A percentile compares a stretch with the other conserved stretches of the same genome.
Conservation (phyloP, 2,329 filamentous ascomycete species). For the Dryadomyces quercus-mongolicae region DNA sequence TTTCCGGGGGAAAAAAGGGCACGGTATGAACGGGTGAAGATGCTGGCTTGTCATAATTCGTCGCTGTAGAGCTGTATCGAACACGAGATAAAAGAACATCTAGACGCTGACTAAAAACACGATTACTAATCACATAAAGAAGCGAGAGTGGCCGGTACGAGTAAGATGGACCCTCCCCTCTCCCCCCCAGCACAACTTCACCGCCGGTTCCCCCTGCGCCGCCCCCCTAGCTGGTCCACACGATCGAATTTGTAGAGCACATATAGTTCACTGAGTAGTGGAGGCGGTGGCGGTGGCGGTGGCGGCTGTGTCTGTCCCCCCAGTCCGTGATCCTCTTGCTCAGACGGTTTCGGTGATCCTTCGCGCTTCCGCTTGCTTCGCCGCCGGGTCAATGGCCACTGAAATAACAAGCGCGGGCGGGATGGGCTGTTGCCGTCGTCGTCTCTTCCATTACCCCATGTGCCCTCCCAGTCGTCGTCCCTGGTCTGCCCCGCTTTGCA, state of each 20-base stretch:
- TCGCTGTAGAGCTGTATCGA: not conserved
- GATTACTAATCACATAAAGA: not conserved
- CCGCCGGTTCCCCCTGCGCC: conserved; percentile 4
- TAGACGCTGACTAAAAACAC: not conserved
- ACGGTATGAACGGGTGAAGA: not conserved
- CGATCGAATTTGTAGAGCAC: conserved; percentile 11
- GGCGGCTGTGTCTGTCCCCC: not conserved
- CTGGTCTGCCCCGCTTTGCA: no score
- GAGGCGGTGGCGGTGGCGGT: not conserved
- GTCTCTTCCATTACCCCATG: not conserved
- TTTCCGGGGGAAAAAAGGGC: conserved; percentile 37
- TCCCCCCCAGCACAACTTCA: not conserved
- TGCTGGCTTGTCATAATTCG: not conserved
- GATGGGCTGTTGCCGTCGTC: not conserved
- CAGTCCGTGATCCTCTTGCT: not conserved
- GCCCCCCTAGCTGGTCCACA: conserved; percentile 9
- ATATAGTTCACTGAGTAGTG: not conserved
- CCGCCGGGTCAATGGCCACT: not conserved
- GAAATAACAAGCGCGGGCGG: not conserved
- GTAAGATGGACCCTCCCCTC: no score
- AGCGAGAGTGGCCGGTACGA: no score
- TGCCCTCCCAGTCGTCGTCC: no score
- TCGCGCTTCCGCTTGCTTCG: conserved; percentile 1
- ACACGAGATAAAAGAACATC: not conserved
- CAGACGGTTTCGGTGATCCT: not conserved